Evolutionary conservation across 169 alveolate genomes (phyloP).

Genomic region (Plasmodium chabaudi): DNA sequence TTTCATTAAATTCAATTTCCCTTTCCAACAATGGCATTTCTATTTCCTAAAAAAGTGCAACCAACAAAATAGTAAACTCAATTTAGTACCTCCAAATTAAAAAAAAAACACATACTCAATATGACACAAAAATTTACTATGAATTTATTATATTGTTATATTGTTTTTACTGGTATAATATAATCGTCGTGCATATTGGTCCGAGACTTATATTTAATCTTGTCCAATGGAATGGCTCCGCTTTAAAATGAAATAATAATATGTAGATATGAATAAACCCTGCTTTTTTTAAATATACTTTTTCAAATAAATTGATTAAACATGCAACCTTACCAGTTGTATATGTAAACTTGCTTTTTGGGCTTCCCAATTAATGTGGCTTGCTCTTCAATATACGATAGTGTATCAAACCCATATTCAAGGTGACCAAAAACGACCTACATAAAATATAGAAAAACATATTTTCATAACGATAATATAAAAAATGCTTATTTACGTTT

Average conservation of each 20-base stretch:
- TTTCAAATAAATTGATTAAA: background rate
- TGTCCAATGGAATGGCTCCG: conserved; percentile 65
- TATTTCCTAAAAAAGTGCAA: conserved; percentile 17
- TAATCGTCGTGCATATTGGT: conserved; percentile 52
- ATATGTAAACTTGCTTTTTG: conserved; percentile 84
- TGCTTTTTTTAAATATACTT: background rate
- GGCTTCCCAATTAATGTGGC: conserved; percentile 87
- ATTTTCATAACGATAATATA: background rate
- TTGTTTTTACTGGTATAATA: conserved; percentile 62
- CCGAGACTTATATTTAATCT: conserved; percentile 43
- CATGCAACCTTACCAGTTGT: conserved; percentile 80
- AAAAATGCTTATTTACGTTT: background rate
- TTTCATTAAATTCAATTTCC: conserved; percentile 57
- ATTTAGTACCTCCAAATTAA: background rate
- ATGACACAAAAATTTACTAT: background rate
- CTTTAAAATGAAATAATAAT: conserved; percentile 18
- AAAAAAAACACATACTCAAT: background rate
- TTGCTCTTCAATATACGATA: conserved; percentile 84
- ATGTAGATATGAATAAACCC: background rate
- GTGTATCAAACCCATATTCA: conserved; percentile 85
- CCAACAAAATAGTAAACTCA: background rate
- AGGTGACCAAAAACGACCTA: conserved; percentile 90
- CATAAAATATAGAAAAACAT: background rate
- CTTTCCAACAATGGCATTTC: conserved; percentile 69
- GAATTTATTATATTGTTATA: background rate